Conservation (phyloP, 305 asterid genomes). For the Fraxinus xanthoxyloides region DNA sequence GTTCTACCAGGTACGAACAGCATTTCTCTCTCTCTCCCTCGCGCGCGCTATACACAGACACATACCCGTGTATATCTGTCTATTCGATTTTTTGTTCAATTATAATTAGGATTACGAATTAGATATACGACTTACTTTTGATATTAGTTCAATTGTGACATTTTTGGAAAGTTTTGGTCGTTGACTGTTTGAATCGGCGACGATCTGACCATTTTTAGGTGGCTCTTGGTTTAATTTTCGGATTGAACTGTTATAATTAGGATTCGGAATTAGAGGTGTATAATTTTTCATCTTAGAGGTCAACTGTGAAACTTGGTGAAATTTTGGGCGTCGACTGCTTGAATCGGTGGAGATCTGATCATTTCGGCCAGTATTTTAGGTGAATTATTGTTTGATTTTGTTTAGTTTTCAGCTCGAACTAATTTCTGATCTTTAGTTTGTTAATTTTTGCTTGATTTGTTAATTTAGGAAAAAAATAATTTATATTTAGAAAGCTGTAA, state of each 20-base stretch:
- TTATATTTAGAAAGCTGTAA: slow-evolving; percentile 11
- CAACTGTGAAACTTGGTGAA: neutral
- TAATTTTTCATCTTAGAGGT: neutral
- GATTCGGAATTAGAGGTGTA: neutral
- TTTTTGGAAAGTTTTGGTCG: slow-evolving; percentile 2
- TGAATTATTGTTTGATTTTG: neutral
- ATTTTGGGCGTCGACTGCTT: slow-evolving; percentile 8
- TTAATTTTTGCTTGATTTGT: neutral
- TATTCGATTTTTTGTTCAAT: neutral
- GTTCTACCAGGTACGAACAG: neutral
- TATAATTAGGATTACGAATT: neutral
- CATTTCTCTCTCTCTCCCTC: neutral
- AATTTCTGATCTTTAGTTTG: neutral
- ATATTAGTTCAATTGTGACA: slow-evolving; percentile 14
- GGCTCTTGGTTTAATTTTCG: neutral
- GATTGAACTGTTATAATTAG: neutral
- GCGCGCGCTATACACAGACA: neutral
- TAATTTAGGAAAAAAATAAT: neutral
- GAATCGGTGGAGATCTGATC: slow-evolving; percentile 14
- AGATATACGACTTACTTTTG: neutral
- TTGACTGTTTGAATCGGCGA: slow-evolving; percentile 21
- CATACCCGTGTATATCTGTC: neutral
- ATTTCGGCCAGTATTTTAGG: slow-evolving; percentile 1
- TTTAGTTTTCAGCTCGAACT: neutral
- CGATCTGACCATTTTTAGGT: slow-evolving; percentile 18